Evolutionary conservation across 163 green algal genomes (phyloP).

Genomic region (Scenedesmus sp.): DNA sequence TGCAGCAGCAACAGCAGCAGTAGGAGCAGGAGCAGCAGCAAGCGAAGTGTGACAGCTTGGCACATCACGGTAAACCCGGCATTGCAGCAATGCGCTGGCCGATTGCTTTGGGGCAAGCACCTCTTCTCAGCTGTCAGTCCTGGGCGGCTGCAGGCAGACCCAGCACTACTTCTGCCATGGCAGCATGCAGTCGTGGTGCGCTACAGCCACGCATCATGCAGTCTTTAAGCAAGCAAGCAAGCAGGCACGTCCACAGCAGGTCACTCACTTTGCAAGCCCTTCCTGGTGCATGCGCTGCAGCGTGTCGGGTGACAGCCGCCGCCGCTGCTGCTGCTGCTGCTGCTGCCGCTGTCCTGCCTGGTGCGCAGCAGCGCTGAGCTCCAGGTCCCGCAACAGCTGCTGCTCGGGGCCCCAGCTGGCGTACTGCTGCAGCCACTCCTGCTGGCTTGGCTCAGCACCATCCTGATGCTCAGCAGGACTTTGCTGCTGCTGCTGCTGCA

Average conservation of each 20-base stretch:
- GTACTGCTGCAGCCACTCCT: background rate
- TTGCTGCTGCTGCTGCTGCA: background rate
- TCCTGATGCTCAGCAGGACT: background rate
- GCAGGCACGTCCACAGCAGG: too few species aligned
- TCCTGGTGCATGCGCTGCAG: constrained; percentile 42
- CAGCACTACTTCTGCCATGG: too few species aligned
- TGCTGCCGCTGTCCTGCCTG: background rate
- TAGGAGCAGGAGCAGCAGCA: background rate
- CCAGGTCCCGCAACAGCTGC: constrained; percentile 3
- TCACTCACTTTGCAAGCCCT: background rate
- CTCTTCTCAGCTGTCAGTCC: background rate
- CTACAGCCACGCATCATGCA: background rate
- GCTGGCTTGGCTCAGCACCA: constrained; percentile 7
- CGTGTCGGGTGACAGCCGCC: constrained; percentile 27
- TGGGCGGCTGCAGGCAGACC: background rate
- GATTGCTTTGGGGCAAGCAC: too few species aligned
- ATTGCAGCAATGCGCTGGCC: too few species aligned
- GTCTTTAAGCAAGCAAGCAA: background rate
- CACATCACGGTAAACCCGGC: too few species aligned
- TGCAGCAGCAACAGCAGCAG: constrained; percentile 16
- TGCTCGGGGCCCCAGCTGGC: background rate
- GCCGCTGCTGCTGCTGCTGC: constrained; percentile 24
- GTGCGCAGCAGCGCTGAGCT: background rate
- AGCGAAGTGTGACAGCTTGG: background rate
- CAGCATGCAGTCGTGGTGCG: too few species aligned